Evolutionary conservation across 83 land plant genomes (phyloP), one percentile per base, ranked within the genome.

Genomic region (Larix sibirica): DNA sequence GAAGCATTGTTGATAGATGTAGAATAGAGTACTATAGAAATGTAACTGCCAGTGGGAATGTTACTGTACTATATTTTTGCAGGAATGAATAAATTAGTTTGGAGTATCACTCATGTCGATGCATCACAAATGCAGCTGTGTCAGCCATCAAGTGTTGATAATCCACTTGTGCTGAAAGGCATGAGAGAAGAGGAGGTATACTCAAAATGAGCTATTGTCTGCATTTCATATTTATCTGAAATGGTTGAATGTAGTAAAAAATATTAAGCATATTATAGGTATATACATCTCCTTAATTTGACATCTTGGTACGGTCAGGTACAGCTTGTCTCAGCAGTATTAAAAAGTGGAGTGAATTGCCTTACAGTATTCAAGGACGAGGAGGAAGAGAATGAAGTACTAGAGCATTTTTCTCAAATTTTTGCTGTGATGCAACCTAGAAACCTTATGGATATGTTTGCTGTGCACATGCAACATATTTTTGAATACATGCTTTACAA

Each of bases 181-280:
- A 90, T 98, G 98, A 90, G 96, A 75, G 98, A 98, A 79, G 99
- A 98, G 83, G 99, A 98, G 99, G 99, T 96, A 83, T 65, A 18
- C 1, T 54, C 0, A 54, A 54, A 54, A 3, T 54, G 59, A 21
- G 1, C 54, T 74, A 0, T 12, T 74, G 4, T 7, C 58, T 54
- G 23, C 26, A 18, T 74, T 74, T 74, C 16, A 10, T 9, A 13
- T 31, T 6, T n/a, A 47, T 74, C 23, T n/a, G 10, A 67, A 67
- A 33, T 67, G 40, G 14, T 31, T n/a, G 17, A 20, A 74, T 2
- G 58, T 74, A 9, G 16, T 44, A 74, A 44, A 21, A 73, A 17
- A 54, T 3, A 54, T 54, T 2, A n/a, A 42, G 17, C 47, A n/a
- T 36, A 44, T n/a, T 21, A 9, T 20, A 33, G 20, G 44, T 17